Evolutionary conservation across 306 rosid genomes (phyloP).

Genomic region (Prunus campanulata): DNA sequence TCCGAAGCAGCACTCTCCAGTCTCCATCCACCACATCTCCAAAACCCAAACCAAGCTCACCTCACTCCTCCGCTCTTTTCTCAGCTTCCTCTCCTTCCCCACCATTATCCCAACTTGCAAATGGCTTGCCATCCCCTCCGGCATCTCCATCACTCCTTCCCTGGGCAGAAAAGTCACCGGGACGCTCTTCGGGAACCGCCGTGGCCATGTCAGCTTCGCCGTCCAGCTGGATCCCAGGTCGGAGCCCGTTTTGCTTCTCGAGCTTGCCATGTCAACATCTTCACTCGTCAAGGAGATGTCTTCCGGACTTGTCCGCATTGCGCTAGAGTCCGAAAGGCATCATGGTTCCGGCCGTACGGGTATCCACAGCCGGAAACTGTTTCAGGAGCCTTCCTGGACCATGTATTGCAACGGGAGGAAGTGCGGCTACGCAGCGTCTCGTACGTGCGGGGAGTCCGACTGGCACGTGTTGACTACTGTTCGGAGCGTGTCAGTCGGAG

Average conservation of each 20-base stretch:
- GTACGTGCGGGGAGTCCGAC: conserved; percentile 67
- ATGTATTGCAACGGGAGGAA: conserved; percentile 87
- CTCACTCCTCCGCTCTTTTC: conserved; percentile 56
- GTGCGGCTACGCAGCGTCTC: conserved; percentile 64
- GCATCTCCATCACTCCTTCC: conserved; percentile 51
- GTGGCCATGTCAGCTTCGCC: conserved; percentile 79
- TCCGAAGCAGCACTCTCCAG: conserved; percentile 31
- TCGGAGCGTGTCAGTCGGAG: conserved; percentile 82
- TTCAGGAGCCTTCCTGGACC: conserved; percentile 72
- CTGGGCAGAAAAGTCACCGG: conserved; percentile 74
- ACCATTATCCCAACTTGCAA: conserved; percentile 53
- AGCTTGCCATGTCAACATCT: conserved; percentile 78
- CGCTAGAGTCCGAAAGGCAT: conserved; percentile 62
- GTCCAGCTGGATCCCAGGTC: conserved; percentile 75
- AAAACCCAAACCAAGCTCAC: conserved; percentile 40
- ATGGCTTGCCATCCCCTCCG: conserved; percentile 64
- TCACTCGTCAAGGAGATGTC: conserved; percentile 88
- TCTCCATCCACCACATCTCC: conserved; percentile 8
- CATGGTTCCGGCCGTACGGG: background rate
- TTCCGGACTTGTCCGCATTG: conserved; percentile 84
- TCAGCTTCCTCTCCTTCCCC: conserved; percentile 60
- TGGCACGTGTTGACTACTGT: conserved; percentile 64
- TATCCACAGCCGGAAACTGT: conserved; percentile 36
- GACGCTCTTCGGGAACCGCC: conserved; percentile 87
- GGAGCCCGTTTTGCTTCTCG: conserved; percentile 64